phyloP scores from a whole-genome alignment of 2,329 filamentous ascomycete species.

The Colletotrichum gloeosporioides region DNA sequence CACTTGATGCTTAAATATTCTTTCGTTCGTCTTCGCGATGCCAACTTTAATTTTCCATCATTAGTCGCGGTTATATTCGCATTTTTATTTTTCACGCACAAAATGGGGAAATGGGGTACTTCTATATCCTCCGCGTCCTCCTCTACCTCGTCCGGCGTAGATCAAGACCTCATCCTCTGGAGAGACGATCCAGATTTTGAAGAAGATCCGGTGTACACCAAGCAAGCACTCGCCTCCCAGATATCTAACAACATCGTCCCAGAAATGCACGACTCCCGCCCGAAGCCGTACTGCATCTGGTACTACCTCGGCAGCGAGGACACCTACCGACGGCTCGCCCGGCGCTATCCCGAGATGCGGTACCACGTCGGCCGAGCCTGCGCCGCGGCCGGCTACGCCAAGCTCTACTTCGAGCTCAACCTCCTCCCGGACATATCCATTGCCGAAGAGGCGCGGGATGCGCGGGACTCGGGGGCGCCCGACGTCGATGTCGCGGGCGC shows the following conservation, averaged over 20 bases:
- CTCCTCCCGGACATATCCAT: slow-evolving; percentile 38
- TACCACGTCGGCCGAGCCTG: slow-evolving; percentile 45
- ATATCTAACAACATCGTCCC: slow-evolving; percentile 23
- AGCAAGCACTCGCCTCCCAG: neutral
- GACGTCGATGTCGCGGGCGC: neutral
- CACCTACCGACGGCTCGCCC: slow-evolving; percentile 37
- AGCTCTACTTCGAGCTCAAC: slow-evolving; percentile 39
- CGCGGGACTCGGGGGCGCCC: neutral
- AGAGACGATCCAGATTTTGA: neutral
- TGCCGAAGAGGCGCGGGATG: slow-evolving; percentile 41
- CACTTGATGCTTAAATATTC: neutral
- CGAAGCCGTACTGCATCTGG: slow-evolving; percentile 46
- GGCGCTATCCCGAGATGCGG: slow-evolving; percentile 35
- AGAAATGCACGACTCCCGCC: slow-evolving; percentile 19
- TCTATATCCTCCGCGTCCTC: neutral
- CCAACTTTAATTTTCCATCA: neutral
- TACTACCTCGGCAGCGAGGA: slow-evolving; percentile 38
- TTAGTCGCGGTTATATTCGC: neutral
- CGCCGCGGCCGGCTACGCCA: slow-evolving; percentile 40
- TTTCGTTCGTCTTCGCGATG: fast-evolving
- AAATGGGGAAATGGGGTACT: neutral
- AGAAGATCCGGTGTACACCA: neutral
- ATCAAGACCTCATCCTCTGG: neutral
- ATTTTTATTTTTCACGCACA: neutral
- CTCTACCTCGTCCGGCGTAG: fast-evolving